Percentiles rank a stretch among this genome's conserved stretches.
These are phyloP conservation scores for Akanthomyces dipterigenus DNA, from an alignment of 2,329 filamentous ascomycete genomes.

Conservation along the genomic window DNA sequence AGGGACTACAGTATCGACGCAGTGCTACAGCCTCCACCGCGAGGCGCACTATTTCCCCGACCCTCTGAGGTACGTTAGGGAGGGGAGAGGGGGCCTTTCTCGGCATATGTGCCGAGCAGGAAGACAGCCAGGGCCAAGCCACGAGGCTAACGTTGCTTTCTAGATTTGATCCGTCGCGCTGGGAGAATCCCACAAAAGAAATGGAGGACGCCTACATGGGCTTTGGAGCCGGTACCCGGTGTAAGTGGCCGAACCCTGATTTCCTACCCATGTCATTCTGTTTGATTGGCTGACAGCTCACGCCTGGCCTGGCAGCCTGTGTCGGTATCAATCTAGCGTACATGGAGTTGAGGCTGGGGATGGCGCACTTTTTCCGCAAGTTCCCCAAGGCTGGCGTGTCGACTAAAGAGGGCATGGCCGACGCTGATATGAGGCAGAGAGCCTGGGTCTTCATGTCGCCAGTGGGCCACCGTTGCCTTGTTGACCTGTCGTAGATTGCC, in stretches of 20 bases:
- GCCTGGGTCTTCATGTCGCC: no score
- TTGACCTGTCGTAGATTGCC: no score
- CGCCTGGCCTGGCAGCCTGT: slow-evolving; percentile 30
- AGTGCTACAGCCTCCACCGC: slow-evolving; percentile 38
- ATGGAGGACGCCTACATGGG: slow-evolving; percentile 42
- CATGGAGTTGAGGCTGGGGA: slow-evolving; percentile 45
- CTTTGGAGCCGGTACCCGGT: slow-evolving; percentile 42
- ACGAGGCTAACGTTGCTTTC: no score
- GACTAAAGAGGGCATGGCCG: slow-evolving; percentile 26
- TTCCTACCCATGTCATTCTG: background rate
- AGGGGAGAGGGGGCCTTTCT: no score
- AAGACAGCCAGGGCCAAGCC: no score
- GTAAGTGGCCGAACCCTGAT: slow-evolving; percentile 20
- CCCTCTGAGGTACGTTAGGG: no score
- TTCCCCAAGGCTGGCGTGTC: no score
- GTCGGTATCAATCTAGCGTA: slow-evolving; percentile 50
- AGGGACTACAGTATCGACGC: slow-evolving; percentile 30
- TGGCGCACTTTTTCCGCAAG: slow-evolving; percentile 20
- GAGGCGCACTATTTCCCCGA: slow-evolving; percentile 27
- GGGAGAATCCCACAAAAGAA: slow-evolving; percentile 23
- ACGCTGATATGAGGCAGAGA: slow-evolving; percentile 33
- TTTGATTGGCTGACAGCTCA: no score
- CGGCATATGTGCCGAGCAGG: no score
- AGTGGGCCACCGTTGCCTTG: no score
- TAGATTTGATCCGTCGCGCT: slow-evolving; percentile 27